These are phyloP conservation scores for Fomitopsis pinicola DNA, from an alignment of 1,284 basidiomycete genomes.

Conservation along the genomic window DNA sequence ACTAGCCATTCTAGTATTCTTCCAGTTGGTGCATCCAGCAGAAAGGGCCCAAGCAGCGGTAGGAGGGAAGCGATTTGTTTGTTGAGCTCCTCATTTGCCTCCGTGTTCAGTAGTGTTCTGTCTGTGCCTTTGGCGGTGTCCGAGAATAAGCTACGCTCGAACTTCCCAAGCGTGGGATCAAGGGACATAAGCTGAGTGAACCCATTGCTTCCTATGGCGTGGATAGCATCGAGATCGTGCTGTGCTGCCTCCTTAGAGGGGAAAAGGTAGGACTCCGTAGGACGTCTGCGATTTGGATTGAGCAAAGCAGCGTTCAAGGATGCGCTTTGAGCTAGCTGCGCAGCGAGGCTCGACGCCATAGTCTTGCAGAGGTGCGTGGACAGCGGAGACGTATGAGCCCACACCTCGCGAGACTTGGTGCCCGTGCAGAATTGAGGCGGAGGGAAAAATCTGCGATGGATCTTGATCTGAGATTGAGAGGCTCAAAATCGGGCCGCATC, in stretches of 20 bases:
- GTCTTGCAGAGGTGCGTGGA: too few species aligned
- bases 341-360: constrained; percentile 76
- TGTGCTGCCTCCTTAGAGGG: constrained; percentile 74
- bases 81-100: constrained; percentile 64
- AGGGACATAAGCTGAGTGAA: constrained; percentile 74
- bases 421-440: background rate
- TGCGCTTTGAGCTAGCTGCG: constrained; percentile 77
- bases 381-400: too few species aligned
- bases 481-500: background rate
- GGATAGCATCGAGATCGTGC: constrained; percentile 85
- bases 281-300: constrained; percentile 52
- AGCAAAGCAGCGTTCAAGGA: constrained; percentile 81
- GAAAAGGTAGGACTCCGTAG: constrained; percentile 81
- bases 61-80: constrained; percentile 62
- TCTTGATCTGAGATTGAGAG: background rate
- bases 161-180: constrained; percentile 58
- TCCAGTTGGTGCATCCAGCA: constrained; percentile 79
- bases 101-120: constrained; percentile 72
- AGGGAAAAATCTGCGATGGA: background rate
- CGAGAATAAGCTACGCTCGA: constrained; percentile 81
- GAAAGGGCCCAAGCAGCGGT: constrained; percentile 70
- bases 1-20: constrained; percentile 98
- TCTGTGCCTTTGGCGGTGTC: constrained; percentile 76
- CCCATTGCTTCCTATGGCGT: constrained; percentile 80
- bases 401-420: too few species aligned